Base-by-base conservation (phyloP, 2,329 filamentous ascomycete species). In the Phialophora tarda region DNA sequence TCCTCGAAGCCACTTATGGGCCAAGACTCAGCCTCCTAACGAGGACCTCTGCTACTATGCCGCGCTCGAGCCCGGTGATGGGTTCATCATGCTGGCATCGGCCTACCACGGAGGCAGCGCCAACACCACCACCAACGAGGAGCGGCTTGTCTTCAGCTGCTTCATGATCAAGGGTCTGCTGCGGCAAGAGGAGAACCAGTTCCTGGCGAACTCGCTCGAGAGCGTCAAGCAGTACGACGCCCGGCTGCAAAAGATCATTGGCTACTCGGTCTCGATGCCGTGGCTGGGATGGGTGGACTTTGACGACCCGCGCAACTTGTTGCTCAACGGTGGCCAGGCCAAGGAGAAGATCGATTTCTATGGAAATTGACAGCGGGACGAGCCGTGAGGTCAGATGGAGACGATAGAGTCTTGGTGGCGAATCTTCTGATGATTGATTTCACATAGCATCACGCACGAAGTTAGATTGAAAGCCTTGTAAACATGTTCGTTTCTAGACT, bases 131-230 rank as follows among this genome's bases (percentile, higher is more conserved):
- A 79, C 50, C 77, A 75, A 4, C 76, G 75, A 30, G 70, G 74
- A 3, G 65, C 69, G 64, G 2, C 69, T 79, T 0, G 58, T 79
- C 2, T 78, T 75, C 53, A 72, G 73, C 6, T 73, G 72, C 5
- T 80, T 79, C 61, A 73, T 74, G 38, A 77, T 74, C 0, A 69
- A 74, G 32, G 77, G 77, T 2, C 78, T 70, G 57, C 60, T 80
- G 30, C 71, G 77, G 1, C 48, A 62, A 30, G 59, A 48, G n/a
- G 44, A 48, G 17, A 48, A 48, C 11, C 44, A 48, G 23, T 48
- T n/a, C 44, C 17, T 48, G 17, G 44, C 44, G 17, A 48, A n/a
- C 23, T 23, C 44, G 17, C 44, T 48, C n/a, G 44, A 48, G 44
- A 23, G 17, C 44, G 23, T 48, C 23, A 23, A 48, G 44, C 23